Evolutionary conservation across 805 yeast species (phyloP), one percentile per base, ranked within the genome.

Genomic region (Saccharomycopsis malanga): DNA sequence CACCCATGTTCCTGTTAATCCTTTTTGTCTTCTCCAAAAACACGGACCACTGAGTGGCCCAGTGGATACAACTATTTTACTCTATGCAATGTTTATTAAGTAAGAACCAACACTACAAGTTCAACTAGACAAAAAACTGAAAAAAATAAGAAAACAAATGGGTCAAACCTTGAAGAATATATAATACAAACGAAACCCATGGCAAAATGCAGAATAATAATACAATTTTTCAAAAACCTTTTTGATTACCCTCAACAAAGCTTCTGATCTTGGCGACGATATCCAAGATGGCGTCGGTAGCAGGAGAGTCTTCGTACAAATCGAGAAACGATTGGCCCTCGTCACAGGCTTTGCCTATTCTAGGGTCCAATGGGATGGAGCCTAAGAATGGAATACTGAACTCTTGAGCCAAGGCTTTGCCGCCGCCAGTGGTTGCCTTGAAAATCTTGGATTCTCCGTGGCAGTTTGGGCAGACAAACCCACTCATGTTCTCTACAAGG

Each of bases 361-460:
- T 72, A 12, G 98, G 98, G 65, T 93, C 99, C 37, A 93, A 70
- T 0, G 99, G 99, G 2, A 93, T 96, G 9, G 87, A 74, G 0
- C 99, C 99, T 48, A 93, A 68, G 57, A 83, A 93, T 18, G 83
- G 83, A 14, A 93, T 73, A 12, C 70, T 73, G 61, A 86, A 62
- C 51, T 93, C 99, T 55, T 81, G 67, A 47, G 97, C 93, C 38
- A 93, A 67, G 25, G 79, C 78, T 57, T 77, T 73, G 6, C 98
- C 99, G 18, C 99, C 99, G 14, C 98, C 98, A 0, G 98, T 93
- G 1, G 98, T 93, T 14, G 98, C 87, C 52, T 83, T 81, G 66
- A 93, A 93, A 3, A 93, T 89, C 58, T 81, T 79, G 0, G 95
- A 85, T 64, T 89, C 86, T 6, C 93, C 93, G 53, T 85, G 77